Conservation (phyloP, 768 basidiomycete genomes). For the Jaapia argillacea region DNA sequence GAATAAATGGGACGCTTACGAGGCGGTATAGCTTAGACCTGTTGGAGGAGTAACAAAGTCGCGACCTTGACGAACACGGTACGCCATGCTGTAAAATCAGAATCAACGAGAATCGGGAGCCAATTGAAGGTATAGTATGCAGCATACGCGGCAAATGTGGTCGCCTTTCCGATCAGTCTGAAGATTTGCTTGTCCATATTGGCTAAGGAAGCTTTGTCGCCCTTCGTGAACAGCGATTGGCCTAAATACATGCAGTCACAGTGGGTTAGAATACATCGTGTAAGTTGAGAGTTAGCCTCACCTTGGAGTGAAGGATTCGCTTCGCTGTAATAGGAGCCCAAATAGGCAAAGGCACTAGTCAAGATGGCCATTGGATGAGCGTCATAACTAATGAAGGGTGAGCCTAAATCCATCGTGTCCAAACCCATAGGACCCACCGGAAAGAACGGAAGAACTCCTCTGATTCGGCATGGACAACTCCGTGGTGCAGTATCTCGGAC, state of each 20-base stretch:
- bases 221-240: constrained; percentile 68
- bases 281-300: constrained; percentile 10
- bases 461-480: constrained; percentile 30
- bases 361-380: constrained; percentile 91
- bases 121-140: too few relatives aligned
- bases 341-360: constrained; percentile 77
- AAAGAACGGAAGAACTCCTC: constrained; percentile 32
- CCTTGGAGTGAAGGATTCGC: constrained; percentile 86
- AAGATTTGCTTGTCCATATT: constrained; percentile 92
- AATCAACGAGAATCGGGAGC: constrained; percentile 6
- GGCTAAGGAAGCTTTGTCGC: constrained; percentile 53
- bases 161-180: constrained; percentile 80
- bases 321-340: constrained; percentile 82
- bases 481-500: constrained; percentile 71
- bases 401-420: too few relatives aligned
- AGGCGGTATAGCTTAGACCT: constrained; percentile 75
- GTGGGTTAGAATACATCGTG: not conserved
- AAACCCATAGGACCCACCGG: constrained; percentile 18
- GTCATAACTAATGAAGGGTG: constrained; percentile 78
- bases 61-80: constrained; percentile 84
- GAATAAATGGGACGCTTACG: constrained; percentile 32
- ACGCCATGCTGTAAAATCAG: constrained; percentile 60
- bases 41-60: constrained; percentile 80
- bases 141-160: constrained; percentile 79
- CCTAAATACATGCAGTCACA: constrained; percentile 34